Base-by-base conservation (phyloP, 139 green algal species). In the Picochlorum sp. region DNA sequence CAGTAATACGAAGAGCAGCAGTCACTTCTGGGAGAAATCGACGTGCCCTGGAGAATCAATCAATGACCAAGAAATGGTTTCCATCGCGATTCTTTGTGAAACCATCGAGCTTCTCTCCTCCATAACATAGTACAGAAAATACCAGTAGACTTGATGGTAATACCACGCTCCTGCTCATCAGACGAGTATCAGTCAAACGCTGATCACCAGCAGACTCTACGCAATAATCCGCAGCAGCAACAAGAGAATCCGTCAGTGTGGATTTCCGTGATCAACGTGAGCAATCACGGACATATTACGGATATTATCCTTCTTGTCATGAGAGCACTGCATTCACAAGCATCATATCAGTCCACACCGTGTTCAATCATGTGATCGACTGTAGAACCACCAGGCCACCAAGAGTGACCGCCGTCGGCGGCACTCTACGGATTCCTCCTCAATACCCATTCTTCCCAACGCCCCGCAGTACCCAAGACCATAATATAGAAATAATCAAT, bases 101-200 rank as follows among this genome's bases (percentile, higher is more conserved):
- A 61, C 72, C 81, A 68, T 91, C 81, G 51, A 97, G 82, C 49
- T 80, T 62, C 34, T 86, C 2, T 95, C 88, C 1, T 65, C 57
- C 78, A 97, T 95, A 66, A 91, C 67, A 78, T 98, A 99, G 80
- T 97, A 98, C 60, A 99, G 88, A 7, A 98, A 74, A 99, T 99
- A 23, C 81, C 81, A 28, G 94, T 99, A 49, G 91, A 98, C 90
- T 99, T 99, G 85, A 99, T 99, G 66, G 94, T 99, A 76, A 99
- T 98, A 68, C 94, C 90, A 54, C 94, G 88, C 71, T 98, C 94
- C 78, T 97, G 91, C 85, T 99, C 94, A 72, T 99, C 94, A 57
- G 87, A 55, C 94, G 89, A 3, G 94, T 98, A 75, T 99, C 94
- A 52, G 90, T 97, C 47, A 97, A 78, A 51, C 90, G 83, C 49